phyloP scores from a whole-genome alignment of 176 grass and related monocot species.

The Elymus sibiricus region DNA sequence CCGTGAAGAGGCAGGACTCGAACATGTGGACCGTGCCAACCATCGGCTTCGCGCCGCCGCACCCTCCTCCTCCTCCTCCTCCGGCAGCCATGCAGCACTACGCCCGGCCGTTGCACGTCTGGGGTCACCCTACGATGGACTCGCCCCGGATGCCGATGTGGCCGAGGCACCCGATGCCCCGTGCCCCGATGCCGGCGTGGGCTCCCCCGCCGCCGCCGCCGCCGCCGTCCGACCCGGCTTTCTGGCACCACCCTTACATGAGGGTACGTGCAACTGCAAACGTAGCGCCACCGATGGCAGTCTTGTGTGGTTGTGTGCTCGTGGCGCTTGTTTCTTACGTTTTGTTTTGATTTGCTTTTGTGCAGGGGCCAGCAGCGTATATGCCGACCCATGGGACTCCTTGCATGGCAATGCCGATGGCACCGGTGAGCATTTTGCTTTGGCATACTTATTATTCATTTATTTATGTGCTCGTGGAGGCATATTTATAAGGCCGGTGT shows the following conservation, averaged over 20 bases:
- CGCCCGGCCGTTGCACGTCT: slow-evolving; percentile 51
- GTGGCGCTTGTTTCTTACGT: not conserved
- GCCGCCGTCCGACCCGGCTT: slow-evolving; percentile 35
- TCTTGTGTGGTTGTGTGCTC: not conserved
- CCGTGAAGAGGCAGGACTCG: slow-evolving; percentile 34
- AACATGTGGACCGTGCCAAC: slow-evolving; percentile 66
- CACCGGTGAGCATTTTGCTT: slow-evolving; percentile 36
- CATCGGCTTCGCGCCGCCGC: slow-evolving; percentile 45
- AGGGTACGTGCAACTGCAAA: slow-evolving; percentile 31
- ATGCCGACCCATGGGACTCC: slow-evolving; percentile 45
- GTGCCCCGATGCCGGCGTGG: slow-evolving; percentile 28
- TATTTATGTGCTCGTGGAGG: too few species aligned
- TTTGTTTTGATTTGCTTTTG: not conserved
- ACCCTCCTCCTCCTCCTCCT: not conserved
- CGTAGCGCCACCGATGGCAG: not conserved
- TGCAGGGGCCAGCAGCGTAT: slow-evolving; percentile 30
- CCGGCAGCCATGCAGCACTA: slow-evolving; percentile 35
- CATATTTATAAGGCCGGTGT: not conserved
- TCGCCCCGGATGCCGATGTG: slow-evolving; percentile 48
- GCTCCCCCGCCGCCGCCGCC: slow-evolving; percentile 9
- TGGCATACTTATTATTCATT: not conserved
- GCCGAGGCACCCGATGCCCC: slow-evolving; percentile 39
- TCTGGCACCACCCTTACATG: slow-evolving; percentile 63
- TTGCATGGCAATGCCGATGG: slow-evolving; percentile 54
- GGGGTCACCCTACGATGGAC: slow-evolving; percentile 62